Base-by-base conservation (phyloP, 106 monocot species). In the Iris macrosiphon region DNA sequence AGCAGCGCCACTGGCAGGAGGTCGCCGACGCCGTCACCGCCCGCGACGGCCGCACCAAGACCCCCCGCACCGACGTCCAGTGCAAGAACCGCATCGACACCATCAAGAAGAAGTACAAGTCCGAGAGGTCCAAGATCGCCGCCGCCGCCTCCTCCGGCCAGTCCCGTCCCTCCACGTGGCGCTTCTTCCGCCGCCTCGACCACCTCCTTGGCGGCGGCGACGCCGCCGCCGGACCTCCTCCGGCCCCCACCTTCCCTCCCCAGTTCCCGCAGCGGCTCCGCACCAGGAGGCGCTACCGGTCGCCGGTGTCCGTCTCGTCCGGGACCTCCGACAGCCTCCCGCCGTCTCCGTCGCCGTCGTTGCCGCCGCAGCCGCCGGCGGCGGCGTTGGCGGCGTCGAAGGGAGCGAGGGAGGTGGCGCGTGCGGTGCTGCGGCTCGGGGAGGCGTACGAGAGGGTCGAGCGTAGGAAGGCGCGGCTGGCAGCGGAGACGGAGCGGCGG, bases 51-150 rank as follows among this genome's bases (percentile, higher is more conserved):
- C 80, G 79, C 74, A 65, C 79, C 64, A 77, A 74, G 42, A 6
- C 71, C 15, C 71, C 74, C 18, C 82, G 71, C 57, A 64, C 77
- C 33, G 82, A 87, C 67, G 73, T 67, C 51, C 92, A 92, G 79
- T 92, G 92, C 59, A 92, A 92, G 64, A 92, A 92, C 60, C 87
- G 92, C 22, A 83, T 93, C 74, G 92, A 87, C 51, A 87, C 92
- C 49, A 67, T 93, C 15, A 93, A 93, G 73, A 93, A 93, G 80
- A 93, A 87, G 57, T 86, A 86, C 73, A 93, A 87, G 77, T 18
- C 68, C 42, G 83, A 93, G 87, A 83, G 77, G 55, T 40, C 77
- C 51, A 83, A 77, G 74, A 42, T 62, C 48, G 8, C 52, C 46
- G 25, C 59, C 40, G 6, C 6, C 57, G n/a, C n/a, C n/a, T n/a